Base-by-base conservation (phyloP, 768 basidiomycete species). In the Russula brevipes region DNA sequence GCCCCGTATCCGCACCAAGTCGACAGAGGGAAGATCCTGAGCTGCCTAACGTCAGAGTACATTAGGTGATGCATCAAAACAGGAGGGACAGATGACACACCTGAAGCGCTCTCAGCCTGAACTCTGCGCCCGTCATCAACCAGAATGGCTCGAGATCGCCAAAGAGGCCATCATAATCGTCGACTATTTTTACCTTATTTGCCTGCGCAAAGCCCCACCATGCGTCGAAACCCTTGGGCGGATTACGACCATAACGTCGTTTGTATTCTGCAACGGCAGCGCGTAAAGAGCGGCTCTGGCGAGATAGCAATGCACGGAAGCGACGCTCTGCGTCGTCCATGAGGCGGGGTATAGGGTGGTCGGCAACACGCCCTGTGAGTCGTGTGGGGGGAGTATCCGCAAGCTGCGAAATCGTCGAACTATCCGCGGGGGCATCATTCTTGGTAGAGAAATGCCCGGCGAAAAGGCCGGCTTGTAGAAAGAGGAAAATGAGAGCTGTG, bases 161-260 rank as follows among this genome's bases (percentile, higher is more conserved):
- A 39, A 82, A 71, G n/a, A 96, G 79, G 5, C 82, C 80, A 63
- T 92, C 91, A 69, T 93, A 98, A 72, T 98, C 96, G 73, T 98
- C 96, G 5, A 89, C 78, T 75, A 98, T 84, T 69, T 85, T 83
- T 52, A 91, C 86, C 6, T 82, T 75, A 73, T 92, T 82, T 60
- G 84, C 78, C 72, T 81, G 76, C 14, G 87, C 89, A 73, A 93
- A 98, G 50, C 74, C 71, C 83, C 86, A 96, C 96, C 96, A 98
- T 33, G 81, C 76, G 71, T 94, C 95, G 66, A 98, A 99, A 1
- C 94, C 96, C 47, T 81, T 83, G 0, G 97, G 96, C 4, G 97
- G 97, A 41, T 84, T 76, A 42, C 89, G 82, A 10, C 78, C 77
- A 73, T 96, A 94, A 61, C 94, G 80, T 60, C 81, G 76, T 67